phyloP scores from a whole-genome alignment of 1,284 basidiomycete genomes.

The Heterobasidion irregulare region DNA sequence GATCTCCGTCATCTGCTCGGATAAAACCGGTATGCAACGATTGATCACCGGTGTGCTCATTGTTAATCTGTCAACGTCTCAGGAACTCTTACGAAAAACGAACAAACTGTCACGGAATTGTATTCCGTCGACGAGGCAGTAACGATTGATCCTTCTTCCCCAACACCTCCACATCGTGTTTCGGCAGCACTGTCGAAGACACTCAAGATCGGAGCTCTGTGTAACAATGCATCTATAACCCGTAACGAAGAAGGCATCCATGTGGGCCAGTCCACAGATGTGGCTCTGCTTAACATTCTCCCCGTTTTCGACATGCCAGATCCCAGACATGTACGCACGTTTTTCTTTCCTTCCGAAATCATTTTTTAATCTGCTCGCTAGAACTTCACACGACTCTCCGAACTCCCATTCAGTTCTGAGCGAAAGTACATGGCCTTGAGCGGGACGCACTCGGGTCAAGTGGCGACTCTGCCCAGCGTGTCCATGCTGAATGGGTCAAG shows the following conservation, averaged over 20 bases:
- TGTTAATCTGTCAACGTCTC: neutral
- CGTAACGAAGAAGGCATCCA: slow-evolving; percentile 67
- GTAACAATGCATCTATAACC: slow-evolving; percentile 61
- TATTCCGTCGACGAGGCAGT: slow-evolving; percentile 83
- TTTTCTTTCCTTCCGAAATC: slow-evolving; percentile 2
- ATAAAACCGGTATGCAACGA: slow-evolving; percentile 77
- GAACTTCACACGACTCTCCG: slow-evolving; percentile 72
- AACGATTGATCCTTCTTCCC: slow-evolving; percentile 46
- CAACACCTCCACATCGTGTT: slow-evolving; percentile 21
- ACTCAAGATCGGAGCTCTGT: slow-evolving; percentile 61
- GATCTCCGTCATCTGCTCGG: slow-evolving; percentile 93
- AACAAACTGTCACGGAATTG: slow-evolving; percentile 87
- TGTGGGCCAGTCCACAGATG: slow-evolving; percentile 90
- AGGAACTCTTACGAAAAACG: slow-evolving; percentile 95
- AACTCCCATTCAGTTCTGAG: slow-evolving; percentile 88
- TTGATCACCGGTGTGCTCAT: neutral
- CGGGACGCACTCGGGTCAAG: slow-evolving; percentile 43
- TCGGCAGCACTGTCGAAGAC: slow-evolving; percentile 55
- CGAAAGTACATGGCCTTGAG: slow-evolving; percentile 89
- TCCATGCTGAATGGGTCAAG: slow-evolving; percentile 25
- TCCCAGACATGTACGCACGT: slow-evolving; percentile 50
- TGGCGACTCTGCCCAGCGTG: slow-evolving; percentile 23
- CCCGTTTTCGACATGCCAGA: slow-evolving; percentile 64
- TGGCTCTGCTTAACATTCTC: slow-evolving; percentile 85
- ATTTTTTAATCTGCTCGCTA: slow-evolving; percentile 16